A percentile compares a stretch with the other conserved stretches of the same genome.
Evolutionary conservation across 345 rosid genomes (phyloP).

Genomic region (Syzygium oleosum): DNA sequence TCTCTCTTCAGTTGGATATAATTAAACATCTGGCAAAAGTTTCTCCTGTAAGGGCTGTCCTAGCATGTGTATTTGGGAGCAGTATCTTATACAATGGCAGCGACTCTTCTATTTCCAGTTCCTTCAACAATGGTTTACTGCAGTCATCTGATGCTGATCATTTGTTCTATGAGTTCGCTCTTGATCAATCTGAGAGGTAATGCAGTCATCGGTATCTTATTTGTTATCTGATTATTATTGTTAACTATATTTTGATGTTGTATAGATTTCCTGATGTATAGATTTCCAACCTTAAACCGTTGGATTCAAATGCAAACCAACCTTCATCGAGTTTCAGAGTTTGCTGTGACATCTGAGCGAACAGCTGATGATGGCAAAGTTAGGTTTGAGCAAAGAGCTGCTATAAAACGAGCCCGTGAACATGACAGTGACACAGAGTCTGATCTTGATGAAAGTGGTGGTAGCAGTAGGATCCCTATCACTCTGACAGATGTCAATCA

Average conservation of each 20-base stretch:
- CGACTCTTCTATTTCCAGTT: conserved; percentile 59
- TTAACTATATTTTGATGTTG: conserved; percentile 7
- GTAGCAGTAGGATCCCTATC: conserved; percentile 28
- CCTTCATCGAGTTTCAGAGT: conserved; percentile 90
- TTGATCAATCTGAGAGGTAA: conserved; percentile 98
- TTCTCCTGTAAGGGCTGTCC: conserved; percentile 88
- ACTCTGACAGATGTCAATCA: conserved; percentile 29
- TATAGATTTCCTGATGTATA: conserved; percentile 62
- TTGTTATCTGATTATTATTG: not conserved
- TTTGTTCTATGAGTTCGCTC: conserved; percentile 89
- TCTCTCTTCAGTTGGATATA: conserved; percentile 89
- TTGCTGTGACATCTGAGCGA: conserved; percentile 68
- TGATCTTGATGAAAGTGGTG: conserved; percentile 53
- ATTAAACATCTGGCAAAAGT: conserved; percentile 86
- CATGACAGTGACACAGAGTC: conserved; percentile 68
- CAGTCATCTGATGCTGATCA: conserved; percentile 66
- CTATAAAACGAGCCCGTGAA: conserved; percentile 73
- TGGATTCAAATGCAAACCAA: conserved; percentile 99
- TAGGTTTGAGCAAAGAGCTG: conserved; percentile 47
- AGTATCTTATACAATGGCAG: conserved; percentile 70
- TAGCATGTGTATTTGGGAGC: conserved; percentile 97
- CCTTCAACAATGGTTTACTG: conserved; percentile 49
- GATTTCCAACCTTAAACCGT: conserved; percentile 91
- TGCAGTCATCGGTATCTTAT: not conserved
- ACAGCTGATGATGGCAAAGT: conserved; percentile 33